Conservation (phyloP, 352 stramenopile species). For the Bremia lactucae region DNA sequence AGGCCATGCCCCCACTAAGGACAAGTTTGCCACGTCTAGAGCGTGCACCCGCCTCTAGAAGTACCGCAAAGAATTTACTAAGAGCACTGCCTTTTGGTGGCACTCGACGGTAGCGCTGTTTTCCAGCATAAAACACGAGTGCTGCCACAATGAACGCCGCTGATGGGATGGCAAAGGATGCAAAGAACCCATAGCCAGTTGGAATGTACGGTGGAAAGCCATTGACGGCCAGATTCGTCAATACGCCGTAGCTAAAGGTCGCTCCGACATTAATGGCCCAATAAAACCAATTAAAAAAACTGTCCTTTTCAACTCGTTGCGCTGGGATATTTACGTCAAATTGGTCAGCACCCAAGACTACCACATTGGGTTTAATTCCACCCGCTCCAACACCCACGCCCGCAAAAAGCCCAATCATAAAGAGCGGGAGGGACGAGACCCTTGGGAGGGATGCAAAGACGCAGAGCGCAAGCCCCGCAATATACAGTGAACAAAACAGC, state of each 20-base stretch:
- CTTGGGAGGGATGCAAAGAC: constrained; percentile 46
- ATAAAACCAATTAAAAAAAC: constrained; percentile 93
- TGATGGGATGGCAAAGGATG: constrained; percentile 80
- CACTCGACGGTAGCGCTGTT: constrained; percentile 47
- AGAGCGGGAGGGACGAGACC: constrained; percentile 53
- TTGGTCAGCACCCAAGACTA: constrained; percentile 69
- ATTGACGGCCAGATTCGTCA: constrained; percentile 87
- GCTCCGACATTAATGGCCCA: constrained; percentile 89
- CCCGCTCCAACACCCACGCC: constrained; percentile 57
- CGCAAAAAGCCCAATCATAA: constrained; percentile 79
- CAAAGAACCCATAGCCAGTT: constrained; percentile 78
- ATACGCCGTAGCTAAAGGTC: constrained; percentile 84
- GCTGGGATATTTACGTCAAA: constrained; percentile 64
- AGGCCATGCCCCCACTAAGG: constrained; percentile 57
- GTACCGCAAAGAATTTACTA: constrained; percentile 54
- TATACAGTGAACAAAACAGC: constrained; percentile 64
- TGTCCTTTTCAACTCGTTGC: constrained; percentile 71
- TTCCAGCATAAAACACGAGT: constrained; percentile 69
- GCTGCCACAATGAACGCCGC: constrained; percentile 72
- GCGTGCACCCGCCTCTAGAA: constrained; percentile 45
- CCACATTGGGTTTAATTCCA: constrained; percentile 71
- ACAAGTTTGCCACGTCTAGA: constrained; percentile 59
- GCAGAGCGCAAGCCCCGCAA: constrained; percentile 55
- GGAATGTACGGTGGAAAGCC: constrained; percentile 77
- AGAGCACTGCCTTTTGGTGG: constrained; percentile 71